Conservation (phyloP, 1,284 basidiomycete species). For the Heimioporus retisporus region DNA sequence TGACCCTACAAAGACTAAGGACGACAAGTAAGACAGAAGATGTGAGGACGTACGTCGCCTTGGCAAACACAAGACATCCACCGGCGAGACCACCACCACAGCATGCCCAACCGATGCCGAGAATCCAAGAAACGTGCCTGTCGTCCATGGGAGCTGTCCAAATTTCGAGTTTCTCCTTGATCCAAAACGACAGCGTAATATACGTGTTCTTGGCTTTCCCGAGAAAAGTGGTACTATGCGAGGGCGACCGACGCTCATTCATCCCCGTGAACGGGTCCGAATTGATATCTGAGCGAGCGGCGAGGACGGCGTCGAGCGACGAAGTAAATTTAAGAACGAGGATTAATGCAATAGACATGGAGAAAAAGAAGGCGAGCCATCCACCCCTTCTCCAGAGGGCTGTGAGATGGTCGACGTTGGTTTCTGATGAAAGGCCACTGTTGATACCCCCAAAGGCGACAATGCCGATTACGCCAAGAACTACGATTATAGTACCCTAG, state of each 20-base stretch:
- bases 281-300: conserved; percentile 70
- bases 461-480: conserved; percentile 87
- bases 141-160: conserved; percentile 88
- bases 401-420: conserved; percentile 79
- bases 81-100: conserved; percentile 92
- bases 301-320: conserved; percentile 76
- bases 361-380: conserved; percentile 92
- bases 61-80: conserved; percentile 91
- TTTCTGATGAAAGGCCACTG: conserved; percentile 75
- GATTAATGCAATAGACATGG: conserved; percentile 78
- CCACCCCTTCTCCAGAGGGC: conserved; percentile 84
- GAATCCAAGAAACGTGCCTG: conserved; percentile 85
- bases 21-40: conserved; percentile 9
- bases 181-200: conserved; percentile 59
- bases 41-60: conserved; percentile 76
- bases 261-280: conserved; percentile 64
- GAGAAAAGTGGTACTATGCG: conserved; percentile 38
- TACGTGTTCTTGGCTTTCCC: conserved; percentile 51
- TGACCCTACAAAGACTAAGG: conserved; percentile 61
- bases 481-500: conserved; percentile 84
- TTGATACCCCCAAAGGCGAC: conserved; percentile 90
- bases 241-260: conserved; percentile 40
- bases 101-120: conserved; percentile 94
- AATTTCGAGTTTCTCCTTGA: conserved; percentile 73
- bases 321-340: conserved; percentile 72